Base-by-base conservation (phyloP, 768 basidiomycete species). In the Calocera cornea region DNA sequence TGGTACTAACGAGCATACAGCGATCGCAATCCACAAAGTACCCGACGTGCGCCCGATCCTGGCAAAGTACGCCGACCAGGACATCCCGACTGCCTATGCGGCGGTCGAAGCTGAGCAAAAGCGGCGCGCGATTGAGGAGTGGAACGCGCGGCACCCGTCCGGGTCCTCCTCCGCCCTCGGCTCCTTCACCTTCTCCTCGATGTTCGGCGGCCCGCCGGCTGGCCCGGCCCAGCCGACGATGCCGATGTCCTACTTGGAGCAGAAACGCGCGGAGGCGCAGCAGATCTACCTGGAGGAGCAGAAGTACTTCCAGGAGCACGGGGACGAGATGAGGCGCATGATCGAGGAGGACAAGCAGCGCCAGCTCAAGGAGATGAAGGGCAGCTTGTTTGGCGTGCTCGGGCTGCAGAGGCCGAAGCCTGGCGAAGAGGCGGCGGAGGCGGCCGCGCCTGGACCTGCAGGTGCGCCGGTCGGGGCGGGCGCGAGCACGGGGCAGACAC, bases 11-110 rank as follows among this genome's bases (percentile, higher is more conserved):
- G 64, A n/a, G 19, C 64, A 33, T 2, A 14, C 72, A 95, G 95
- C 97, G 7, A 88, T 99, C 68, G 95, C 87, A 0, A 95, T 98
- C 71, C 94, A 92, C 79, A 87, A 87, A 69, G 87, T 90, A 0
- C 74, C 81, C 29, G 97, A 98, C 72, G 88, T 98, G 2, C 86
- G 95, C 22, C 91, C 89, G 0, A 88, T 98, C 66, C 77, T 99
- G 34, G 78, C 88, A 71, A 86, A 87, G 1, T 99, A 95, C 75
- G 79, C 82, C 3, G 95, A 88, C 50, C 94, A 95, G 77, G 83
- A 97, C 73, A 88, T 99, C 67, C 86, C 94, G 0, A 65, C 87
- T 5, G 95, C 95, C 76, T 97, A 93, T 71, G 93, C 87, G 40
- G 88, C 89, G 78, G 84, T 86, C 70, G 95, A 99, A 77, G 86